A percentile compares a stretch with the other conserved stretches of the same genome.
Evolutionary conservation across 2,329 filamentous ascomycete genomes (phyloP).

Genomic region (Colletotrichum tamarilloi): DNA sequence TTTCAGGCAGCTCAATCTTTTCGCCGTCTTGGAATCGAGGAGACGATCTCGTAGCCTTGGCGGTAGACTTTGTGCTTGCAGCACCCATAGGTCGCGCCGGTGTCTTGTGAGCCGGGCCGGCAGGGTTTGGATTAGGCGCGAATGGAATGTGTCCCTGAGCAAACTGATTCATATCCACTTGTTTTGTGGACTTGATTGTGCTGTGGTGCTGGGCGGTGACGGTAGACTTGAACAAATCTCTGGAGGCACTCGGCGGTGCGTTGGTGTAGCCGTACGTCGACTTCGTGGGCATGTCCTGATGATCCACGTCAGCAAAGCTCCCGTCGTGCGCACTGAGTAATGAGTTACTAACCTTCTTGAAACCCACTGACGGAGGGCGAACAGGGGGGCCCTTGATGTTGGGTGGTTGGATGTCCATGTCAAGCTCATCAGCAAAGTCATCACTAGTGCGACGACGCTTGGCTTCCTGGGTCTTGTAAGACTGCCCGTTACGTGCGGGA

Average conservation of each 20-base stretch:
- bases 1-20: conserved; percentile 91
- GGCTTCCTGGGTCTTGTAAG: conserved; percentile 75
- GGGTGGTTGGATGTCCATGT: conserved; percentile 67
- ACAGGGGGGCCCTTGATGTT: conserved; percentile 85
- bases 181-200: conserved; percentile 72
- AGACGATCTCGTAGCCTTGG: conserved; percentile 74
- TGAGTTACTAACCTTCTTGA: conserved; percentile 71
- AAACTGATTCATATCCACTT: conserved; percentile 87
- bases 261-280: conserved; percentile 72
- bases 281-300: conserved; percentile 70
- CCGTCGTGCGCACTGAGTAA: background rate
- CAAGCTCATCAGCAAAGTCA: conserved; percentile 72
- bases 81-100: conserved; percentile 67
- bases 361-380: conserved; percentile 74
- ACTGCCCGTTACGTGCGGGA: conserved; percentile 63
- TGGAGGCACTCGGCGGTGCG: conserved; percentile 63
- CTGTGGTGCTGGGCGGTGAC: conserved; percentile 75
- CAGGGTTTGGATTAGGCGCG: conserved; percentile 73
- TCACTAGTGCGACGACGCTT: conserved; percentile 87
- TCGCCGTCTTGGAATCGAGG: conserved; percentile 91
- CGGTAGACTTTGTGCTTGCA: conserved; percentile 63
- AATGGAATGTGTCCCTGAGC: conserved; percentile 92
- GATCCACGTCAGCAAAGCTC: conserved; percentile 1
- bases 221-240: conserved; percentile 73
- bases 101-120: conserved; percentile 73